Base-by-base conservation (phyloP, 225 moss, liverwort and hornwort genomes). In the Lunularia cruciata region DNA sequence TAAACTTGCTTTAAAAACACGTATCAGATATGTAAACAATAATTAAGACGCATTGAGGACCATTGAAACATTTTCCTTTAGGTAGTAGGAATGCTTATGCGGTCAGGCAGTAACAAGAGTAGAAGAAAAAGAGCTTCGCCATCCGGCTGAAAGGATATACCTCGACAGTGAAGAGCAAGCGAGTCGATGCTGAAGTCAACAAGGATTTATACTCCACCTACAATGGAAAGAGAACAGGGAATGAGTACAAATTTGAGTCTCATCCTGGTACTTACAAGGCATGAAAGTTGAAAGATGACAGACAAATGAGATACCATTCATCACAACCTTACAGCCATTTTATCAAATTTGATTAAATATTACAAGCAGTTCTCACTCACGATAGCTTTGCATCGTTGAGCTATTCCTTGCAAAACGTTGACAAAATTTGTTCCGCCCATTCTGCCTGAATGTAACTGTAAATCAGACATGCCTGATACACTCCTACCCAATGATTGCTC, bases 321-420 rank as follows among this genome's bases (percentile, higher is more conserved):
- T n/a, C n/a, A n/a, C n/a, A n/a, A n/a, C n/a, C n/a, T n/a, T n/a
- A n/a, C n/a, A n/a, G n/a, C n/a, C n/a, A n/a, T 57, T 27, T 43
- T 16, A 2, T 11, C 61, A 38, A 6, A 9, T n/a, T 22, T 22
- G 40, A 38, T 5, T 2, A 62, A 37, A n/a, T 3, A 62, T 4
- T 36, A 19, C 30, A 46, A 47, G 47, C 9, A 47, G 65, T 14
- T 8, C 47, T 15, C 8, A 52, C 73, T 57, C 43, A 75, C 80
- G 6, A 48, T n/a, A 43, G 77, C 74, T 46, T 77, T 80, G 39
- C 77, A 66, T 40, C 72, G 74, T 62, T 80, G 77, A 55, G 76
- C 84, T 52, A 84, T 84, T 27, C 80, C 77, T 75, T 84, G 67
- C 74, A 84, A 55, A 56, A 84, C 84, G 43, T 72, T 72, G 22